Evolutionary conservation across 805 yeast species (phyloP).

Genomic region (Saccharomycopsis javanensis): DNA sequence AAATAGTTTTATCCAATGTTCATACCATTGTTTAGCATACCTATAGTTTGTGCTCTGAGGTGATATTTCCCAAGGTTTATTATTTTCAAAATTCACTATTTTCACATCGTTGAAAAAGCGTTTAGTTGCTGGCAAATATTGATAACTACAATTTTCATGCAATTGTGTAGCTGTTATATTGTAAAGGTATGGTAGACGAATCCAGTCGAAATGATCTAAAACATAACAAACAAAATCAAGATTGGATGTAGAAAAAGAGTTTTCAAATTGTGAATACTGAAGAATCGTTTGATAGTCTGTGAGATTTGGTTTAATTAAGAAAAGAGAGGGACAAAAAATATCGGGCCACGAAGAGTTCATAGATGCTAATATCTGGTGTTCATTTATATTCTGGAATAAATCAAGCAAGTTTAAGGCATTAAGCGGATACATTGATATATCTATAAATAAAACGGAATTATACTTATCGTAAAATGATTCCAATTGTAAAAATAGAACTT

Average conservation of each 20-base stretch:
- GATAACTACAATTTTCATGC: conserved; percentile 33
- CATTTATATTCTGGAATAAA: background rate
- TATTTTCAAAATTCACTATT: conserved; percentile 54
- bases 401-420: background rate
- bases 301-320: conserved; percentile 47
- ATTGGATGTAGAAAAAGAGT: conserved; percentile 14
- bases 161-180: conserved; percentile 50
- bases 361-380: conserved; percentile 34
- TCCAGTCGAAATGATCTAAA: conserved; percentile 36
- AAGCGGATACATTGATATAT: background rate
- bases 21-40: background rate
- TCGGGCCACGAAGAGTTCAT: conserved; percentile 94
- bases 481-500: background rate
- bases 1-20: background rate
- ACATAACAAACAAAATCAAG: background rate
- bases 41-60: background rate
- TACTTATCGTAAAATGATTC: background rate
- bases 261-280: conserved; percentile 18
- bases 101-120: conserved; percentile 39
- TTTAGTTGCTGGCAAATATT: conserved; percentile 60
- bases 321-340: conserved; percentile 73
- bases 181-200: conserved; percentile 64
- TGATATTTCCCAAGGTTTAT: conserved; percentile 43
- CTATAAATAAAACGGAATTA: background rate
- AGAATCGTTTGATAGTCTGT: conserved; percentile 33